Conservation (phyloP, 202 grass and related monocot species). For the Setaria italica region DNA sequence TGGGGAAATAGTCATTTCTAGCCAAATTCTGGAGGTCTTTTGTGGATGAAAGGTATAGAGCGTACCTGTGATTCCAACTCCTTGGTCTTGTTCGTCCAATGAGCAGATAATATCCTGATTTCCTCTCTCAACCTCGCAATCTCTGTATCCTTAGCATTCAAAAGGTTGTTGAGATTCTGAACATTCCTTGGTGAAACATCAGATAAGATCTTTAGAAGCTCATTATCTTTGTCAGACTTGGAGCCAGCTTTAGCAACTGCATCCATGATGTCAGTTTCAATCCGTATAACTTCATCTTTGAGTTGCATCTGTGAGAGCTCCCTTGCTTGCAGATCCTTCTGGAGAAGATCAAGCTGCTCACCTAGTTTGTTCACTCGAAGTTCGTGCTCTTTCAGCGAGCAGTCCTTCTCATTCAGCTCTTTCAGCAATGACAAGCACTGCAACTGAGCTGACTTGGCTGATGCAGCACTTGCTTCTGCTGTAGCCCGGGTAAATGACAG, state of each 20-base stretch:
- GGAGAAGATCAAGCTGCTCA: conserved; percentile 71
- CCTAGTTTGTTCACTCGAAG: conserved; percentile 75
- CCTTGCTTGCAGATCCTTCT: conserved; percentile 72
- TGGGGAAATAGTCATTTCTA: conserved; percentile 6
- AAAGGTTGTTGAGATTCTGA: conserved; percentile 75
- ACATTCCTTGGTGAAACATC: conserved; percentile 82
- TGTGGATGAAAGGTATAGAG: conserved; percentile 21
- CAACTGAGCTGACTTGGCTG: conserved; percentile 67
- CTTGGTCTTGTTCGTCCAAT: conserved; percentile 86
- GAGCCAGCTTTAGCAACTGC: conserved; percentile 63
- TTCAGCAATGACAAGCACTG: conserved; percentile 70
- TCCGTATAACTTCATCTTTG: conserved; percentile 71
- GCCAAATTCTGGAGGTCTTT: conserved; percentile 20
- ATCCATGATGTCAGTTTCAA: conserved; percentile 72
- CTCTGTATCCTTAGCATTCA: conserved; percentile 83
- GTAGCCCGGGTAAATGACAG: conserved; percentile 68
- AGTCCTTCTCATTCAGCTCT: conserved; percentile 82
- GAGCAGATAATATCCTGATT: conserved; percentile 81
- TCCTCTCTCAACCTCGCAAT: conserved; percentile 84
- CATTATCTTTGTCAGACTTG: conserved; percentile 52
- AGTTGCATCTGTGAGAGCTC: conserved; percentile 80
- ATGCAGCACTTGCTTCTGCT: conserved; percentile 78
- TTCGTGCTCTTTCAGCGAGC: conserved; percentile 69
- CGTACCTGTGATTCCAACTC: conserved; percentile 81
- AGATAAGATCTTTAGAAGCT: conserved; percentile 74